Evolutionary conservation across 1,284 basidiomycete genomes (phyloP).

Genomic region (Ganoderma boninense): DNA sequence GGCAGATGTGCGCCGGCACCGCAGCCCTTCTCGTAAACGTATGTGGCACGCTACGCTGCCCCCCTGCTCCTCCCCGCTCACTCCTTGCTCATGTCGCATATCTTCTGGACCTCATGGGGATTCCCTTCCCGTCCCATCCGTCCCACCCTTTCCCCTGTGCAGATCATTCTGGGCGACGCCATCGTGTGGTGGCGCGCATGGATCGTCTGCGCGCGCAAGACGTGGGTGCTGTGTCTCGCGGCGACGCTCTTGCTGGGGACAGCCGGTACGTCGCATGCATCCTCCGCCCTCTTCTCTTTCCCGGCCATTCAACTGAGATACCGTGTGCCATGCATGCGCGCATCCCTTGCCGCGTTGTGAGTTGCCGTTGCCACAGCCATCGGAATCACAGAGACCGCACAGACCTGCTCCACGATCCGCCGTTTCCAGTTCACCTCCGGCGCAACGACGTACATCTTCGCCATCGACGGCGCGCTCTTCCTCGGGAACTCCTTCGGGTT

Average conservation of each 20-base stretch:
- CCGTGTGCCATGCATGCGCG: too few species aligned
- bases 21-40: neutral
- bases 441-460: neutral
- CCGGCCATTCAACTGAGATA: too few species aligned
- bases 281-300: too few species aligned
- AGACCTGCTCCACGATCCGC: neutral
- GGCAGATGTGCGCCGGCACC: neutral
- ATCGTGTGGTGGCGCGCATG: slow-evolving; percentile 3
- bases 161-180: neutral
- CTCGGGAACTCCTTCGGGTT: neutral
- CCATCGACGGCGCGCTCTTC: neutral
- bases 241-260: neutral
- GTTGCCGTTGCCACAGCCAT: neutral
- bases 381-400: neutral
- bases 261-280: neutral
- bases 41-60: neutral
- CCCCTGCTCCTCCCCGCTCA: neutral
- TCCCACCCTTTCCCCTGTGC: neutral
- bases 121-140: too few species aligned
- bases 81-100: neutral
- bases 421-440: neutral
- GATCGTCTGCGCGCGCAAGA: neutral
- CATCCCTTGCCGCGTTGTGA: too few species aligned
- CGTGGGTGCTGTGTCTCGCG: neutral
- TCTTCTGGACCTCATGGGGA: neutral